Evolutionary conservation across 768 basidiomycete genomes (phyloP), one percentile per base, ranked within the genome.

Genomic region (Hygrophoropsis aurantiaca): DNA sequence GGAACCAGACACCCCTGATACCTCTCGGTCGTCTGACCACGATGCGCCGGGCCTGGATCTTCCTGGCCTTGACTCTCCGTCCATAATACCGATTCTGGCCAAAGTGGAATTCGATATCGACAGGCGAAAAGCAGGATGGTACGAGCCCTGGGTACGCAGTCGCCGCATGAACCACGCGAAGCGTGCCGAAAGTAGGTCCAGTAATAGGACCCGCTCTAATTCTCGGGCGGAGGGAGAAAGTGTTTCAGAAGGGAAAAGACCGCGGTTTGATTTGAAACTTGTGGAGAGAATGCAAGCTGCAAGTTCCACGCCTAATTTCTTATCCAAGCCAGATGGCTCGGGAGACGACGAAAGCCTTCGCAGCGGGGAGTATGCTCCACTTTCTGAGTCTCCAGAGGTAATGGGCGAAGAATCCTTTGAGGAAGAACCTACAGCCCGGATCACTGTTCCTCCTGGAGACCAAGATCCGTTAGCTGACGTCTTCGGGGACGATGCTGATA

Each of bases 61-160:
- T 9, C 84, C 87, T 4, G 88, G 87, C 6, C 73, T 89, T 33
- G 63, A 66, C 46, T 81, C 83, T 5, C 65, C 79, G 39, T 79
- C 84, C 20, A 67, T 90, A 19, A 82, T 91, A 44, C 89, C 88
- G 4, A 84, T 97, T 46, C 77, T 98, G 23, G 94, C 93, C 40
- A 94, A 94, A 65, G 82, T 98, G 11, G 94, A 97, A 64, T 97
- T 98, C 57, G 92, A 97, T 62, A 85, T 98, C 56, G 94, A 97
- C 65, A 74, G 74, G 32, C 72, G 79, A 43, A 84, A 76, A 53
- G 94, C 92, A 2, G 70, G 71, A 3, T 97, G 94, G 94, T 94
- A 85, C 53, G 84, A 84, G n/a, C 82, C 84, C 7, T 95, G 90
- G 90, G 50, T 83, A 21, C 75, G 82, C 47, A 87, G 82, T 57